These are phyloP conservation scores for Dactylis glomerata DNA, from an alignment of 176 grass and related monocot species.

Conservation along the genomic window DNA sequence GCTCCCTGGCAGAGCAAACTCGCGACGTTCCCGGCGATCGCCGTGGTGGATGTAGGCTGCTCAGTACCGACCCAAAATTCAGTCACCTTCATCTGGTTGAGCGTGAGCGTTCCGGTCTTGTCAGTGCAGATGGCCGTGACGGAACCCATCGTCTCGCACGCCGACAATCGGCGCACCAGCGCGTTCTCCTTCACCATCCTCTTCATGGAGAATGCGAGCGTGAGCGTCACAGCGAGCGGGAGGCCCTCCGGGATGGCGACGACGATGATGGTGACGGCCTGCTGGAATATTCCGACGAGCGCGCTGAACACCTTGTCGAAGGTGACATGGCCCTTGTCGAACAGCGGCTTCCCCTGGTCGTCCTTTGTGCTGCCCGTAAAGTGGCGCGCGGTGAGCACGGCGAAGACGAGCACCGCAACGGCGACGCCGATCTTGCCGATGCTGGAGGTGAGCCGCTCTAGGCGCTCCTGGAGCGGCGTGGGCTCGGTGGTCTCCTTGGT, in stretches of 20 bases:
- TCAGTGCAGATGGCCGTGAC: slow-evolving; percentile 91
- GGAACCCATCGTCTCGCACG: slow-evolving; percentile 91
- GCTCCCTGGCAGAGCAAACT: slow-evolving; percentile 46
- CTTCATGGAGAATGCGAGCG: slow-evolving; percentile 92
- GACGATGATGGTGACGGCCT: slow-evolving; percentile 85
- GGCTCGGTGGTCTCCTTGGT: slow-evolving; percentile 42
- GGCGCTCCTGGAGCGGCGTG: slow-evolving; percentile 76
- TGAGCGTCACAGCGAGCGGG: slow-evolving; percentile 80
- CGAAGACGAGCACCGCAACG: slow-evolving; percentile 67
- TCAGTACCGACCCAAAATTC: slow-evolving; percentile 64
- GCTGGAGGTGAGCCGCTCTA: slow-evolving; percentile 58
- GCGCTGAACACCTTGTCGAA: slow-evolving; percentile 47
- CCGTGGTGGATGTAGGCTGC: not conserved
- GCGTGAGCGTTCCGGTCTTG: slow-evolving; percentile 82
- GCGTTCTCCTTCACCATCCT: slow-evolving; percentile 90
- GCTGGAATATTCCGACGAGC: slow-evolving; percentile 69
- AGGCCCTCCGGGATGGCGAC: slow-evolving; percentile 85
- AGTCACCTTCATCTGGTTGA: slow-evolving; percentile 77
- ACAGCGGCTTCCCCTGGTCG: slow-evolving; percentile 39
- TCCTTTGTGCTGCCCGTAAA: slow-evolving; percentile 75
- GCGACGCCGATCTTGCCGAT: slow-evolving; percentile 81
- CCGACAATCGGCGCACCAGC: slow-evolving; percentile 70
- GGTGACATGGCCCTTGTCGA: slow-evolving; percentile 33
- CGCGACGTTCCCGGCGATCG: not conserved
- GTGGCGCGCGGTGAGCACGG: slow-evolving; percentile 53